These are phyloP conservation scores for Crithidia mellificae DNA, from an alignment of 208 protist species.

Conservation along the genomic window DNA sequence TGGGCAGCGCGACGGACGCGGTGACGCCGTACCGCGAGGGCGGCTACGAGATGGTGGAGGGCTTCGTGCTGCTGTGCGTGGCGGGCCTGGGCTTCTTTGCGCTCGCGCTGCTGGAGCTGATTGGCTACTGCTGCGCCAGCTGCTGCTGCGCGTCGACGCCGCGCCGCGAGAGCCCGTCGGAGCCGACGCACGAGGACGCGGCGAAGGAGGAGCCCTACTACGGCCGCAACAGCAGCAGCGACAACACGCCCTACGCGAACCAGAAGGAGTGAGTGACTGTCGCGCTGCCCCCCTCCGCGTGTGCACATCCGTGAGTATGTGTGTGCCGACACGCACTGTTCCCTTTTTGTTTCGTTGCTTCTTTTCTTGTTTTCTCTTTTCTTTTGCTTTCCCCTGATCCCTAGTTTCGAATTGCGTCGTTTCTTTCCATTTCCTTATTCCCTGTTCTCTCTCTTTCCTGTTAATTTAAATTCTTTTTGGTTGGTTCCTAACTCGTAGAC, in stretches of 20 bases:
- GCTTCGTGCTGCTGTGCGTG: slow-evolving; percentile 8
- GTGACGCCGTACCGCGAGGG: not conserved
- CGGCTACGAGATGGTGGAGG: not conserved
- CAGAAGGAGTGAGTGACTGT: slow-evolving; percentile 5
- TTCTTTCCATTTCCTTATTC: no score
- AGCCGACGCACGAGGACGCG: slow-evolving; percentile 6
- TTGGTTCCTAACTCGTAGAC: not conserved
- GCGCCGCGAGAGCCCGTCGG: not conserved
- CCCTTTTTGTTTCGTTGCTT: not conserved
- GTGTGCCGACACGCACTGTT: no score
- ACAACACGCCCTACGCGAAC: slow-evolving; percentile 4
- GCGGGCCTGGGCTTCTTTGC: slow-evolving; percentile 7
- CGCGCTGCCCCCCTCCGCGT: not conserved
- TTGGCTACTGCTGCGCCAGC: not conserved
- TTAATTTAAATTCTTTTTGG: no score
- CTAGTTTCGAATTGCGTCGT: not conserved
- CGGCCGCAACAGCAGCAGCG: slow-evolving; percentile 1
- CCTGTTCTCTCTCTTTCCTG: not conserved
- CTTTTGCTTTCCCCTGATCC: no score
- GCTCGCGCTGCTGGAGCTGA: slow-evolving; percentile 2
- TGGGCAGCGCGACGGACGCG: not conserved
- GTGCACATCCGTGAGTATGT: no score
- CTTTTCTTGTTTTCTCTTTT: slow-evolving; percentile 1
- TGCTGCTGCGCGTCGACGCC: not conserved
- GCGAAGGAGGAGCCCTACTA: not conserved